phyloP scores from a whole-genome alignment of 352 stramenopile species.

The Globisporangium canariense region DNA sequence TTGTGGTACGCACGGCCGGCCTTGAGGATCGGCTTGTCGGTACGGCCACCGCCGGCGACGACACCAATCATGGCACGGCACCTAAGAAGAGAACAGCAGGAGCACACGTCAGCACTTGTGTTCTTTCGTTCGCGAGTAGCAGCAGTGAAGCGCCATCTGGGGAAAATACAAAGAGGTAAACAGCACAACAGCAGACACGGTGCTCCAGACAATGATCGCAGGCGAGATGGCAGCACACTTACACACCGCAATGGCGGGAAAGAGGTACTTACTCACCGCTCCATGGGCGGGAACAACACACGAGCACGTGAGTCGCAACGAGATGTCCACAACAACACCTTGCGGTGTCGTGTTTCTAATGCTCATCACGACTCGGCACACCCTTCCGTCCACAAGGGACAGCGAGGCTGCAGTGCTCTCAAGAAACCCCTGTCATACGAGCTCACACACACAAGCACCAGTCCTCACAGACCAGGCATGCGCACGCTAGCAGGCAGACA shows the following conservation, averaged over 20 bases:
- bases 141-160: background rate
- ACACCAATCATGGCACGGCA: conserved; percentile 97
- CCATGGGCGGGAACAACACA: conserved; percentile 45
- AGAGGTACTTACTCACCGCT: conserved; percentile 85
- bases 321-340: background rate
- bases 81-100: conserved; percentile 41
- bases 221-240: conserved; percentile 28
- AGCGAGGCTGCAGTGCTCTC: conserved; percentile 18
- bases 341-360: conserved; percentile 21
- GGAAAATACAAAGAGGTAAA: background rate
- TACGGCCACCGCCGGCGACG: conserved; percentile 97
- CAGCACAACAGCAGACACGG: conserved; percentile 1
- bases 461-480: background rate
- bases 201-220: background rate
- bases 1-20: conserved; percentile 21
- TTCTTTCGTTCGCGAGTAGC: background rate
- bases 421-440: conserved; percentile 7
- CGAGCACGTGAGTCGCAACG: conserved; percentile 8
- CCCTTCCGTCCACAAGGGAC: conserved; percentile 8
- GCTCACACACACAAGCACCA: background rate
- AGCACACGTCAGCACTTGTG: conserved; percentile 14
- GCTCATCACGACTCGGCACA: conserved; percentile 5
- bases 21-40: conserved; percentile 98
- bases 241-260: conserved; percentile 30
- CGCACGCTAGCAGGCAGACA: background rate